phyloP scores from a whole-genome alignment of 495 filamentous ascomycete genomes.

The Trypethelium eluteriae region DNA sequence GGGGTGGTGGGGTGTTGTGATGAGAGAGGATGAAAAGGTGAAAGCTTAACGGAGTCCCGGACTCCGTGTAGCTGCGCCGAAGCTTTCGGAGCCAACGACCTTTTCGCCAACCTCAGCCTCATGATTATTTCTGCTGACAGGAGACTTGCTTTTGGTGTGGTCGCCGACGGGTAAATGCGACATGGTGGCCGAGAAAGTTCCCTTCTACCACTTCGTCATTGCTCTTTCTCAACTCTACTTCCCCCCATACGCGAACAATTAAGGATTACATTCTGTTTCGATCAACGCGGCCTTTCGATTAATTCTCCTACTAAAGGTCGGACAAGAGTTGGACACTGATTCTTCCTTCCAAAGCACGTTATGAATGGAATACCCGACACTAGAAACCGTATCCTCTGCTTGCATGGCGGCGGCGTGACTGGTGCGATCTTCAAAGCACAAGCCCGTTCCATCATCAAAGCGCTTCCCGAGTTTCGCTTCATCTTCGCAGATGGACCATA shows the following conservation, averaged over 20 bases:
- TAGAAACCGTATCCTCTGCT: slow-evolving; percentile 55
- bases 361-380: not conserved
- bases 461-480: slow-evolving; percentile 49
- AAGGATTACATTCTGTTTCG: not conserved
- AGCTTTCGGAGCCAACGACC: not conserved
- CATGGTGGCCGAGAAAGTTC: too few relatives aligned
- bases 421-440: slow-evolving; percentile 53
- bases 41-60: too few relatives aligned
- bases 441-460: slow-evolving; percentile 44
- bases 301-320: not conserved
- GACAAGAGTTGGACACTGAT: not conserved
- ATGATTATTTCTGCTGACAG: not conserved
- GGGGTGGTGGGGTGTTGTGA: not conserved
- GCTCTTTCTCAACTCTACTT: not conserved
- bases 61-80: not conserved
- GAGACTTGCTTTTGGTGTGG: too few relatives aligned
- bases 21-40: too few relatives aligned
- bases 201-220: too few relatives aligned
- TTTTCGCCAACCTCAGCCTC: not conserved
- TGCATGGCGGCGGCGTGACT: slow-evolving; percentile 61
- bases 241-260: not conserved
- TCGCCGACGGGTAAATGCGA: too few relatives aligned
- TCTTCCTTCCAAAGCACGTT: not conserved
- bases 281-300: not conserved
- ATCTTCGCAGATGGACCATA: slow-evolving; percentile 55